These are phyloP conservation scores for Pyrus bretschneideri DNA, from an alignment of 306 rosid genomes.

Conservation along the genomic window DNA sequence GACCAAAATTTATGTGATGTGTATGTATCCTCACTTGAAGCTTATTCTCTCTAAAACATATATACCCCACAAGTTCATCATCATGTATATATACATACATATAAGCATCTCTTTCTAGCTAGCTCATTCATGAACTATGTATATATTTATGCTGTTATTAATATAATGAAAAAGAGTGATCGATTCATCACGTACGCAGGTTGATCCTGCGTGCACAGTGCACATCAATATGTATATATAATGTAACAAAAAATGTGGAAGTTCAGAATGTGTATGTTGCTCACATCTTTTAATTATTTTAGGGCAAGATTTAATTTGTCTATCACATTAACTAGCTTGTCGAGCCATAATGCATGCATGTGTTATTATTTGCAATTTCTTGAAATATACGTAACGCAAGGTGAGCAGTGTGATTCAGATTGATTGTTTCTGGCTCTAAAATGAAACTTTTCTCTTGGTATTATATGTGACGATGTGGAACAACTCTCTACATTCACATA, in stretches of 20 bases:
- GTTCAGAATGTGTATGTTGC: background rate
- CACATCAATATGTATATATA: conserved; percentile 8
- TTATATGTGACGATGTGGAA: too few relatives aligned
- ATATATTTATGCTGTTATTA: background rate
- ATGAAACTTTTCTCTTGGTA: too few relatives aligned
- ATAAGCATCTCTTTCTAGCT: background rate
- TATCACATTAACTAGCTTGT: conserved; percentile 21
- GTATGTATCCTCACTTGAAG: conserved; percentile 24
- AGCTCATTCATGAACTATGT: background rate
- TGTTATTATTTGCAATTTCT: background rate
- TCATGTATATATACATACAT: background rate
- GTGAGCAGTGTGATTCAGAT: too few relatives aligned
- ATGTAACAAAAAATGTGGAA: background rate
- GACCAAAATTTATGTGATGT: conserved; percentile 24
- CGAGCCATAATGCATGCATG: background rate
- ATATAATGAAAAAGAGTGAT: background rate
- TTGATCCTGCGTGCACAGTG: background rate
- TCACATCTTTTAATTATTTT: conserved; percentile 2
- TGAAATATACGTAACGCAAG: too few relatives aligned
- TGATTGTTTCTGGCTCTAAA: too few relatives aligned
- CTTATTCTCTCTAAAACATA: conserved; percentile 23
- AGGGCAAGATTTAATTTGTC: background rate
- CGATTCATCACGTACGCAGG: background rate
- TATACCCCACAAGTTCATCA: conserved; percentile 16
- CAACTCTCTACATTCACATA: too few relatives aligned